Percentiles rank a stretch among this genome's conserved stretches.
phyloP scores from a whole-genome alignment of 305 asterid genomes.

The Fraxinus ornus region DNA sequence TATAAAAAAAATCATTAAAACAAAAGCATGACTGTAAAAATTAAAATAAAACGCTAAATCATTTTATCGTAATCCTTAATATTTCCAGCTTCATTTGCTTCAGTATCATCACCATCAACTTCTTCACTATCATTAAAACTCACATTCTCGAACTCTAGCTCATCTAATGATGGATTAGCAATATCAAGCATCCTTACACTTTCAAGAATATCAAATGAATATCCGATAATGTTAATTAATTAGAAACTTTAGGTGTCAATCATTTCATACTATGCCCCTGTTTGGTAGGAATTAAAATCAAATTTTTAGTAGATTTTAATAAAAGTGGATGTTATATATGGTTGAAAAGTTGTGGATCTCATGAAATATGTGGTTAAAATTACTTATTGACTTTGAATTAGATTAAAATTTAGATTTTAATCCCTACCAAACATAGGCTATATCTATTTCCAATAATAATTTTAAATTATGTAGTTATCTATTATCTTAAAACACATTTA shows the following conservation, averaged over 20 bases:
- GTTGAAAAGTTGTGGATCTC: neutral
- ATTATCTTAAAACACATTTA: neutral
- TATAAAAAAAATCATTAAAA: neutral
- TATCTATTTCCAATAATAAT: neutral
- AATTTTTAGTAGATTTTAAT: no score
- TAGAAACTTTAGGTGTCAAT: neutral
- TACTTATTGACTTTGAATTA: no score
- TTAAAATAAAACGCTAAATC: neutral
- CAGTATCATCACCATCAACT: neutral
- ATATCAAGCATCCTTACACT: neutral
- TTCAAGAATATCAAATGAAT: neutral
- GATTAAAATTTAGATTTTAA: neutral
- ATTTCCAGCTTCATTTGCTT: neutral
- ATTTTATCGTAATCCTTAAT: neutral
- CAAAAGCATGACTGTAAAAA: neutral
- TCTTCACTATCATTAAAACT: neutral
- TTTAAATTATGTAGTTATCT: neutral
- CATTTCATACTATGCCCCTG: neutral
- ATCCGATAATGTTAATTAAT: neutral
- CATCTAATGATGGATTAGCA: neutral
- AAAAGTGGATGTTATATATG: no score
- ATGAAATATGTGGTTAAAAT: neutral
- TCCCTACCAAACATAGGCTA: neutral
- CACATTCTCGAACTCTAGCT: neutral
- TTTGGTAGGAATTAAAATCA: no score